Base-by-base conservation (phyloP, 148 eudicot genomes). In the Heliamphora exappendiculata region DNA sequence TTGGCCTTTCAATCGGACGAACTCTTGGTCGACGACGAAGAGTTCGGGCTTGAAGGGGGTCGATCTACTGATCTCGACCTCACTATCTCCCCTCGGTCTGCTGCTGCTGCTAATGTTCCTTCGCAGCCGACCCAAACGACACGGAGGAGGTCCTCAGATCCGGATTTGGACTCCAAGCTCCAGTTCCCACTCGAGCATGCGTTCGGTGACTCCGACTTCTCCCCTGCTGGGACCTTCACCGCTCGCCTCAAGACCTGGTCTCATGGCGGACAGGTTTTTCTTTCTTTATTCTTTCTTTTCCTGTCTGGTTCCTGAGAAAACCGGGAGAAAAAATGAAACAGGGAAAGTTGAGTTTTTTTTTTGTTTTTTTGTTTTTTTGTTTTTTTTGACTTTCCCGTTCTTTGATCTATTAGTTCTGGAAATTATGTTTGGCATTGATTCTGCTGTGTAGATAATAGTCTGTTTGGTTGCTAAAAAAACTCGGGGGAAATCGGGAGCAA, bases 171-270 rank as follows among this genome's bases (percentile, higher is more conserved):
- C 58, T 92, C 98, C 4, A 92, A 86, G 78, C 62, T 94, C 44
- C 93, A 90, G 78, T 91, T 94, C 79, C 68, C 79, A 5, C 89
- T 94, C 11, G 91, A 94, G 31, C 98, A 94, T 67, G 89, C 96
- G 31, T 94, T 94, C 13, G 97, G 96, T 0, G 98, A 94, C 67
- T 88, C 96, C 28, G 86, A 88, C 1, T 94, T 94, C 81, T 66
- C 86, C 42, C 83, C 83, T 54, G 97, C 98, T 42, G 98, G 98
- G 3, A 82, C 82, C 26, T 94, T 94, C 86, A 78, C 91, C 37
- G 98, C 98, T 67, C 92, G 98, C 6, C 85, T 94, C 65, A 94
- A 92, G 65, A 86, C 86, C n/a, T 89, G 85, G 85, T 75, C 96
- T 50, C 93, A 89, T 54, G 97, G 98, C 49, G 90, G 84, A 44